Base-by-base conservation (phyloP, 768 basidiomycete genomes). In the Xerocomus potaroensis region DNA sequence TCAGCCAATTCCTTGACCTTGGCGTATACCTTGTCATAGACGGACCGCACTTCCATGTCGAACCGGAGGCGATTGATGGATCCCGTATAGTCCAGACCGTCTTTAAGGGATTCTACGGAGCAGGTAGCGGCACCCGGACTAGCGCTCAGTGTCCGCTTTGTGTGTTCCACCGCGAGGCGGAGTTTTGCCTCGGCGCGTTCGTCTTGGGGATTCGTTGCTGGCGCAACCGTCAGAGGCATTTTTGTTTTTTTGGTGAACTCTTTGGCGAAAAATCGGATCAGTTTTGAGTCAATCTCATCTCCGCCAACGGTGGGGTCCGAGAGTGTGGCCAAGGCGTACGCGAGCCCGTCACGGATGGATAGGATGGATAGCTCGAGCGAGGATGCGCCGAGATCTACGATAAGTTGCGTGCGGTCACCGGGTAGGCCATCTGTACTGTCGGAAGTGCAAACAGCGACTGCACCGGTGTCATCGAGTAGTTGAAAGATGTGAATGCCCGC, bases 211-310 rank as follows among this genome's bases (percentile, higher is more conserved):
- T 79, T 72, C 3, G 72, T 71, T 5, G 84, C 70, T 1, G 84
- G 83, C 44, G 73, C 79, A 14, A 91, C 75, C 8, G 76, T 69
- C 34, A 96, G 73, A 0, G 83, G 70, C 19, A 78, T 78, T 66
- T 90, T 91, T 15, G 87, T 93, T 73, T 96, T 99, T 71, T 97
- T 98, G 41, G 88, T 89, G 67, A 99, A 99, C 54, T 99, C 95
- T 62, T 91, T 83, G 43, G 88, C 83, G 66, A 99, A 96, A 73
- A 88, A 89, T 50, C 86, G 84, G 70, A 96, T 81, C 33, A 97
- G 76, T 60, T 83, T 79, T 49, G 81, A 79, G 68, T 92, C 90
- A 58, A 94, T 81, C 49, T 78, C 75, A 54, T 87, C 78, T 0
- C 84, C 88, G 5, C 84, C 82, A 36, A 85, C 63, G 9, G 64